Evolutionary conservation across 2,329 filamentous ascomycete genomes (phyloP).

Genomic region (Fusarium sororula): DNA sequence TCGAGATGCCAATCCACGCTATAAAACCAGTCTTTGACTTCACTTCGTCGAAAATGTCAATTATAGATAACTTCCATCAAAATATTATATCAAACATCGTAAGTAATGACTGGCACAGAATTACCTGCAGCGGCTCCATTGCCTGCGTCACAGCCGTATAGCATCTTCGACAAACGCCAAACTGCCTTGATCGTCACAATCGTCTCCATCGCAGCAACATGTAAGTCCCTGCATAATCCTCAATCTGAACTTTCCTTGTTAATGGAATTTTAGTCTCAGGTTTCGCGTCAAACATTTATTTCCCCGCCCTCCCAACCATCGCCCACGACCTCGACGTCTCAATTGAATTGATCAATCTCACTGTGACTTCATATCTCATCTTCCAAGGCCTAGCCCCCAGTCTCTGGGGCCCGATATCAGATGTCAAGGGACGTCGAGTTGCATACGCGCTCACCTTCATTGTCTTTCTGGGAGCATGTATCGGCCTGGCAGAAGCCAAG

Average conservation of each 20-base stretch:
- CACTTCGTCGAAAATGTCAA: accelerated
- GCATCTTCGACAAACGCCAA: conserved; percentile 60
- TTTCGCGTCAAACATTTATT: conserved; percentile 58
- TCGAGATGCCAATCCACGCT: accelerated
- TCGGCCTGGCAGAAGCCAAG: conserved; percentile 54
- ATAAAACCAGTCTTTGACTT: neutral
- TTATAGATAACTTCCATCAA: accelerated
- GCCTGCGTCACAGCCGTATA: conserved; percentile 48
- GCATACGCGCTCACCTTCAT: conserved; percentile 57
- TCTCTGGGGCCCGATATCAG: conserved; percentile 60
- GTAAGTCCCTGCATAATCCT: conserved; percentile 40
- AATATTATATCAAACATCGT: accelerated
- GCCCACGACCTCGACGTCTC: conserved; percentile 55
- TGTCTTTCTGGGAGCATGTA: conserved; percentile 63
- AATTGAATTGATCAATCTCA: conserved; percentile 52
- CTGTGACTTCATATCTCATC: conserved; percentile 59
- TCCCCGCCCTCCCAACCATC: conserved; percentile 57
- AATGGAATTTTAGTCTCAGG: conserved; percentile 45
- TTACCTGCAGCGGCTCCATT: neutral
- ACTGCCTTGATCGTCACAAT: conserved; percentile 57
- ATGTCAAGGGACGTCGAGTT: conserved; percentile 55
- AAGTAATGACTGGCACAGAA: neutral
- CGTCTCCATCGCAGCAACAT: conserved; percentile 61
- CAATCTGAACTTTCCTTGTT: neutral
- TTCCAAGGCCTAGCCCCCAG: conserved; percentile 65